phyloP scores from a whole-genome alignment of 2,329 filamentous ascomycete genomes.

The Alternaria solani region DNA sequence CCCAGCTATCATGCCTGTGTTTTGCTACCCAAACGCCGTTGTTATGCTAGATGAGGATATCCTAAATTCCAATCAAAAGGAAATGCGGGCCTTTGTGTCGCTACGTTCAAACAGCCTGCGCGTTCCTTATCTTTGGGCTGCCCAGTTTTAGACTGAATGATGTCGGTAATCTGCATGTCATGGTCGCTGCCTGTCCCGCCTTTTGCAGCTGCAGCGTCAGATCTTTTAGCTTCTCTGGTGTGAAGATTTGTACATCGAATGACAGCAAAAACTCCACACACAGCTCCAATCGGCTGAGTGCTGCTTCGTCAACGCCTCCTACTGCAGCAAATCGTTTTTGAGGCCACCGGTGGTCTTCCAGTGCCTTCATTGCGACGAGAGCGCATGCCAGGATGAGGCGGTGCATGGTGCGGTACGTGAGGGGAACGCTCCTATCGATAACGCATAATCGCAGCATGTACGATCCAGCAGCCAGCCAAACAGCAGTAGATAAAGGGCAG shows the following conservation, averaged over 20 bases:
- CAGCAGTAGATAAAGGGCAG: conserved; percentile 92
- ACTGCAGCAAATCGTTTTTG: conserved; percentile 86
- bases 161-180: conserved; percentile 43
- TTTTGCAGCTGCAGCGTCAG: conserved; percentile 49
- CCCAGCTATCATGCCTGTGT: conserved; percentile 6
- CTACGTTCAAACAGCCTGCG: conserved; percentile 20
- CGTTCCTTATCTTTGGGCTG: conserved; percentile 36
- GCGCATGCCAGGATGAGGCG: conserved; percentile 84
- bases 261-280: conserved; percentile 63
- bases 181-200: conserved; percentile 49
- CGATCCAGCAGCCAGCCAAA: conserved; percentile 86
- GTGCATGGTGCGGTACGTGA: conserved; percentile 86
- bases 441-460: conserved; percentile 86
- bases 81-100: conserved; percentile 8
- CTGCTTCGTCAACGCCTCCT: conserved; percentile 82
- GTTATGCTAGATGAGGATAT: conserved; percentile 32
- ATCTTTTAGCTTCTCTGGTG: conserved; percentile 44
- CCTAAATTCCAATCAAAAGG: conserved; percentile 29
- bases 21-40: conserved; percentile 15
- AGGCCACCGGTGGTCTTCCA: conserved; percentile 91
- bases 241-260: conserved; percentile 52
- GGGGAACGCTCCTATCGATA: conserved; percentile 75
- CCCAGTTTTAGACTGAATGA: conserved; percentile 46
- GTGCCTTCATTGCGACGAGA: conserved; percentile 88
- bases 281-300: conserved; percentile 86